Conservation (phyloP, 371 early-diverging fungal species). For the Mortierella sp. region DNA sequence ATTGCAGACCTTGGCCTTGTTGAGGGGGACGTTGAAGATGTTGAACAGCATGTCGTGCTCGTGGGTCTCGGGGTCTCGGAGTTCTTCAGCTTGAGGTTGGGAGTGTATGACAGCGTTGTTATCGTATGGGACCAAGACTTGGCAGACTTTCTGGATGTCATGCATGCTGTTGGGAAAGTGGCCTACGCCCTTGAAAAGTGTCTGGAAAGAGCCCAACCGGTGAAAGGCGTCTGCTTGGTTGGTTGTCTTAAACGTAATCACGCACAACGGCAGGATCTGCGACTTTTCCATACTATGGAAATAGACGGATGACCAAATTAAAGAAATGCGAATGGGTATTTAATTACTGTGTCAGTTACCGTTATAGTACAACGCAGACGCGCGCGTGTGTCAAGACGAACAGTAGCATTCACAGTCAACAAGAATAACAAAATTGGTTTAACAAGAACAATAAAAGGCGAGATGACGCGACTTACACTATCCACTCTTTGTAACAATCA, state of each 20-base stretch:
- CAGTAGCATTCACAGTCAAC: background rate
- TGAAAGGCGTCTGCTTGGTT: slow-evolving; percentile 33
- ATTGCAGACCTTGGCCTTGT: slow-evolving; percentile 16
- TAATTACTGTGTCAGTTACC: background rate
- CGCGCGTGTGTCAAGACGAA: background rate
- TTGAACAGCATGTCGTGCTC: slow-evolving; percentile 12
- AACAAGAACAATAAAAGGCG: background rate
- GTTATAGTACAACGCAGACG: background rate
- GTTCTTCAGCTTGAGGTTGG: background rate
- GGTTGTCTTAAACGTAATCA: slow-evolving; percentile 48
- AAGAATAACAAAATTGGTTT: background rate
- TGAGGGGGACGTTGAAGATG: slow-evolving; percentile 13
- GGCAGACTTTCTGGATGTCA: slow-evolving; percentile 24
- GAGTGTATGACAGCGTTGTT: background rate
- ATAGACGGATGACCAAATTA: background rate
- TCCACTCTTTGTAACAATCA: slow-evolving; percentile 48
- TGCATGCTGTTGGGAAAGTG: slow-evolving; percentile 18
- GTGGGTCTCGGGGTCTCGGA: slow-evolving; percentile 15
- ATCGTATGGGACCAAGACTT: slow-evolving; percentile 29
- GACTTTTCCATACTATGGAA: slow-evolving; percentile 44
- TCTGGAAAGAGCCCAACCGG: slow-evolving; percentile 19
- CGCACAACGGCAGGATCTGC: slow-evolving; percentile 51
- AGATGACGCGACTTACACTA: slow-evolving; percentile 36
- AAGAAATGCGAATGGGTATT: background rate
- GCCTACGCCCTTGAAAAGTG: slow-evolving; percentile 8